Percentiles rank a stretch among this genome's conserved stretches.
Evolutionary conservation across 139 green algal species (phyloP).

Genomic region (Chlorella vulgaris): DNA sequence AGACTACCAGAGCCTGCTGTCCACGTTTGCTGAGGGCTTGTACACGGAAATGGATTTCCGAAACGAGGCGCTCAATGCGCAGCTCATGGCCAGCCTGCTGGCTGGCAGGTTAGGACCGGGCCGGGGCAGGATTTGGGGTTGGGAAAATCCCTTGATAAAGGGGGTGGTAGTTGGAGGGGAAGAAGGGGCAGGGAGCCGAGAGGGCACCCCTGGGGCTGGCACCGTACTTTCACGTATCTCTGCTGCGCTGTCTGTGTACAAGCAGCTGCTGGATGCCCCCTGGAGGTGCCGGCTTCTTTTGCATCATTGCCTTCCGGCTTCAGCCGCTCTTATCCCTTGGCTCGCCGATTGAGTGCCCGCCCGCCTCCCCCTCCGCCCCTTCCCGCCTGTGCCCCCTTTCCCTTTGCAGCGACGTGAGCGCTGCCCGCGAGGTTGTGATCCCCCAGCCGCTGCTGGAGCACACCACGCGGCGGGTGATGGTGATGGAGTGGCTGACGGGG

Average conservation of each 20-base stretch:
- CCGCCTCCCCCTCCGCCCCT: not conserved
- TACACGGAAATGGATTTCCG: slow-evolving; percentile 95
- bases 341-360: too few relatives aligned
- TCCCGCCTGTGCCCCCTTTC: not conserved
- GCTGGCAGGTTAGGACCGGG: slow-evolving; percentile 49
- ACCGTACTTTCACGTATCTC: too few relatives aligned
- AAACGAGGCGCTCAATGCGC: slow-evolving; percentile 84
- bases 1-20: slow-evolving; percentile 86
- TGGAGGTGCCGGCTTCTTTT: too few relatives aligned
- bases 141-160: too few relatives aligned
- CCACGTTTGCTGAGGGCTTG: slow-evolving; percentile 77
- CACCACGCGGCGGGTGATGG: slow-evolving; percentile 75
- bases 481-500: slow-evolving; percentile 90
- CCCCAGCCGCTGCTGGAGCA: slow-evolving; percentile 64
- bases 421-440: slow-evolving; percentile 61
- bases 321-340: too few relatives aligned
- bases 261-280: too few relatives aligned
- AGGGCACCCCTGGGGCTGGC: too few relatives aligned
- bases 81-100: slow-evolving; percentile 73
- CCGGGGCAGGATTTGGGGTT: too few relatives aligned
- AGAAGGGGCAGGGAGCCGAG: too few relatives aligned
- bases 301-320: too few relatives aligned
- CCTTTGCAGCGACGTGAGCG: slow-evolving; percentile 42
- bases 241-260: too few relatives aligned
- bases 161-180: too few relatives aligned